These are phyloP conservation scores for Flueggea neowawraea DNA, from an alignment of 441 rosid species.

Conservation along the genomic window DNA sequence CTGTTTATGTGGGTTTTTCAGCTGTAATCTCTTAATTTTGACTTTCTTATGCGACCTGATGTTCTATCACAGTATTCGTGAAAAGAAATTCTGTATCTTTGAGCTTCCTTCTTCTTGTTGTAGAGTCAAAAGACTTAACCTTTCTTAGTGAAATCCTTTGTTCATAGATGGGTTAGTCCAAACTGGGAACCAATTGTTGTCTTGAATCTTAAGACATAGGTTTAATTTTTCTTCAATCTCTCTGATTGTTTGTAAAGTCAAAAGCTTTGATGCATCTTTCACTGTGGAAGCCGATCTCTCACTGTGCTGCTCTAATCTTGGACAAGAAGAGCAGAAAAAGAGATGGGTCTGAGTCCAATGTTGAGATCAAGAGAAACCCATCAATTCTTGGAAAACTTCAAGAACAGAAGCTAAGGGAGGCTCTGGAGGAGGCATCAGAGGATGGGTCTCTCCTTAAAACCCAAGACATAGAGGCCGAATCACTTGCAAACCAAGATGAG, in stretches of 20 bases:
- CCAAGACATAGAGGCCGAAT: slow-evolving; percentile 51
- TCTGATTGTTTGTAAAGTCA: slow-evolving; percentile 13
- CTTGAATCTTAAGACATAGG: slow-evolving; percentile 24
- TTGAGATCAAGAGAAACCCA: no score
- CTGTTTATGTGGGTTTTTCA: slow-evolving; percentile 22
- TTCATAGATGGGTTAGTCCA: slow-evolving; percentile 43
- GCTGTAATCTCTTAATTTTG: slow-evolving; percentile 23
- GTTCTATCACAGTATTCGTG: background rate
- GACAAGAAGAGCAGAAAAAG: slow-evolving; percentile 69
- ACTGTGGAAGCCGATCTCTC: slow-evolving; percentile 93
- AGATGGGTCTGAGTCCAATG: slow-evolving; percentile 31
- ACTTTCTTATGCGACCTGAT: slow-evolving; percentile 2
- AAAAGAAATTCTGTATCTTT: slow-evolving; percentile 3
- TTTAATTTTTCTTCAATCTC: slow-evolving; percentile 14
- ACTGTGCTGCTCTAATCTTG: slow-evolving; percentile 79
- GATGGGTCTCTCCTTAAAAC: slow-evolving; percentile 76
- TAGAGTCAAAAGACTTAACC: slow-evolving; percentile 7
- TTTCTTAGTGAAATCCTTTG: background rate
- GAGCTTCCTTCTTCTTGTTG: slow-evolving; percentile 3
- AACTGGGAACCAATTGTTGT: slow-evolving; percentile 4
- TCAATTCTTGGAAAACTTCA: no score
- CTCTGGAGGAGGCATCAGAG: slow-evolving; percentile 85
- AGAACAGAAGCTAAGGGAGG: slow-evolving; percentile 78
- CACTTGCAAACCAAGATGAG: slow-evolving; percentile 38
- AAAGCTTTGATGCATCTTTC: slow-evolving; percentile 81